phyloP scores from a whole-genome alignment of 768 basidiomycete species.

The Tulasnella sp. region DNA sequence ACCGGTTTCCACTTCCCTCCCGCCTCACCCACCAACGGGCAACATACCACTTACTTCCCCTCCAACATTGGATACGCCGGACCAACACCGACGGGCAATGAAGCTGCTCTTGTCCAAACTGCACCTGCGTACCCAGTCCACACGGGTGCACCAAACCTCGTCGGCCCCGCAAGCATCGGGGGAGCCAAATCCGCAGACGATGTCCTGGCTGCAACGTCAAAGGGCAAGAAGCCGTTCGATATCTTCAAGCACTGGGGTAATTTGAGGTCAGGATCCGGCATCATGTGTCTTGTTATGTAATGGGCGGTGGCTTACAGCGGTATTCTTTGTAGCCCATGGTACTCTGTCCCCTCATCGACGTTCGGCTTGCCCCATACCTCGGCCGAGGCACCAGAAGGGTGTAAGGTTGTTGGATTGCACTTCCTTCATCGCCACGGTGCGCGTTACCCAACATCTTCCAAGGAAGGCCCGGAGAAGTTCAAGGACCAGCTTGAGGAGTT shows the following conservation, averaged over 20 bases:
- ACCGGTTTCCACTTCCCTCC: constrained; percentile 42
- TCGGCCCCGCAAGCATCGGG: constrained; percentile 19
- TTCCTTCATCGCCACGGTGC: constrained; percentile 79
- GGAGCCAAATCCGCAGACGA: background rate
- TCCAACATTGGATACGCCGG: constrained; percentile 70
- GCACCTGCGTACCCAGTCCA: constrained; percentile 56
- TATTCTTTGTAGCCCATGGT: constrained; percentile 50
- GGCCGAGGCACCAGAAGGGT: constrained; percentile 61
- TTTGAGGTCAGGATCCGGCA: constrained; percentile 13
- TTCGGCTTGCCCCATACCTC: constrained; percentile 66
- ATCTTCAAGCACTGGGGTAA: constrained; percentile 78
- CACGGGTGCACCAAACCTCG: constrained; percentile 37
- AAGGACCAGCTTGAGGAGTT: constrained; percentile 6
- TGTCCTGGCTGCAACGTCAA: background rate
- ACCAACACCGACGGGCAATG: constrained; percentile 49
- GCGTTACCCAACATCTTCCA: constrained; percentile 38
- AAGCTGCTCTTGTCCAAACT: constrained; percentile 26
- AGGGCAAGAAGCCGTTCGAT: constrained; percentile 42
- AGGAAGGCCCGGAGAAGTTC: constrained; percentile 22
- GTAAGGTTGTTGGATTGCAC: constrained; percentile 65
- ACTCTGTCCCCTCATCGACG: constrained; percentile 52
- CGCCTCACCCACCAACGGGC: constrained; percentile 56
- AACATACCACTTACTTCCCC: constrained; percentile 64
- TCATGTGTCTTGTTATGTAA: background rate
- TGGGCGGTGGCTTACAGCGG: background rate